Base-by-base conservation (phyloP, 257 asterid species). In the Penstemon davidsonii region DNA sequence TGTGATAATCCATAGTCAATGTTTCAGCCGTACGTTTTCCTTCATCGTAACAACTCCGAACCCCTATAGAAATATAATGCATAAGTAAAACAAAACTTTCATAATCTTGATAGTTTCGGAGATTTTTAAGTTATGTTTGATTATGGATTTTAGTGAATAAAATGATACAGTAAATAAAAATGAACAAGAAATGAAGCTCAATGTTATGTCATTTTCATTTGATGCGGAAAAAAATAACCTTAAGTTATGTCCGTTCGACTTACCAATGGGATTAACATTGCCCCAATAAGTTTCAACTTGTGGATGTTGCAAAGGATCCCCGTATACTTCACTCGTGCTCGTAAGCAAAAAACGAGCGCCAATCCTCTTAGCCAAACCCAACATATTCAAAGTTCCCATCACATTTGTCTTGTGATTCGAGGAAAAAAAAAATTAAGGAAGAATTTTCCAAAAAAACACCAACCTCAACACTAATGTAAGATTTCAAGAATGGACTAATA, bases 221-320 rank as follows among this genome's bases (percentile, higher is more conserved):
- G 33, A 25, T 25, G 33, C 33, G 33, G 33, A 25, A 25, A 25
- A 25, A 25, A 25, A 25, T 25, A 25, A 25, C 33, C 33, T 25
- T 25, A 25, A 25, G 33, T 25, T 25, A 25, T 25, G 33, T 25
- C 0, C 33, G 2, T 25, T 25, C 2, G 33, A 71, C 84, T 0
- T 7, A 90, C 99, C 99, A 71, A 93, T 93, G 7, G 99, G 99
- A 66, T 93, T 93, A 62, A 93, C 99, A 72, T 93, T 93, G 57
- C 99, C 99, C 99, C 99, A 93, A 84, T 92, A 92, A 10, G 98
- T 90, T 68, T 92, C 98, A 9, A 86, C 91, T 37, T 92, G 98
- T 0, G 98, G 98, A 78, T 92, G 98, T 38, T 92, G 90, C 67
- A 92, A 44, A 0, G 98, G 98, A 74, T 92, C 98, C 15, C 98